Base-by-base conservation (phyloP, 2,329 filamentous ascomycete species). In the Beauveria medogensis region DNA sequence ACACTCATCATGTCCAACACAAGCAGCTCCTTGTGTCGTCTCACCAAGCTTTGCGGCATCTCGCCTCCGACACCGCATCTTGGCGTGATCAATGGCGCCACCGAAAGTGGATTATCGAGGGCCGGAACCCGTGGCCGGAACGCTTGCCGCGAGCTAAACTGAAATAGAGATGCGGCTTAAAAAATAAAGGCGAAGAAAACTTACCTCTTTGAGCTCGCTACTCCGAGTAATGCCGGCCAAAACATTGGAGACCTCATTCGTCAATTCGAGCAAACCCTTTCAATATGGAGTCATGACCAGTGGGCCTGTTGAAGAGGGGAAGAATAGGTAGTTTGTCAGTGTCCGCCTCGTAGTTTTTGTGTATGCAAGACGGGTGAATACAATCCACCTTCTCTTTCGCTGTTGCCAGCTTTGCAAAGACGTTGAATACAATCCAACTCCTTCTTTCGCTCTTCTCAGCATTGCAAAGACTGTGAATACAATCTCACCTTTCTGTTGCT, bases 21-120 rank as follows among this genome's bases (percentile, higher is more conserved):
- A 14, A 5, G 12, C 12, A 37, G 5, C 34, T 37, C 12, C 34
- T 5, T 22, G 5, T 37, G 34, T 14, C 12, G 12, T 12, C 34
- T 37, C 34, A 14, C 34, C 34, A 37, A 37, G 12, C 9, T 14
- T 0, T 22, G 12, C 12, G 5, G 34, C 34, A 37, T 30, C 20
- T 30, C 44, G 53, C 30, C 55, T 57, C 55, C 55, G 55, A 57
- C 44, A 57, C 44, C 55, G 55, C 55, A 57, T 50, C 30, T 41
- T 48, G 55, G 44, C 55, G 30, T 50, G 46, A 50, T 57, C 55
- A 58, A 51, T 58, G 55, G 55, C 46, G 55, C 55, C 46, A 58
- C 46, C 43, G 30, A 28, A 52, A 59, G 56, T 59, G 56, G 56
- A 52, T 51, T 41, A 14, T 12, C 12, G 47, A 51, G 55, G 56